Percentiles rank a stretch among this genome's conserved stretches.
Conservation (phyloP, 2,329 filamentous ascomycete species). For the Colletotrichum aenigma region DNA sequence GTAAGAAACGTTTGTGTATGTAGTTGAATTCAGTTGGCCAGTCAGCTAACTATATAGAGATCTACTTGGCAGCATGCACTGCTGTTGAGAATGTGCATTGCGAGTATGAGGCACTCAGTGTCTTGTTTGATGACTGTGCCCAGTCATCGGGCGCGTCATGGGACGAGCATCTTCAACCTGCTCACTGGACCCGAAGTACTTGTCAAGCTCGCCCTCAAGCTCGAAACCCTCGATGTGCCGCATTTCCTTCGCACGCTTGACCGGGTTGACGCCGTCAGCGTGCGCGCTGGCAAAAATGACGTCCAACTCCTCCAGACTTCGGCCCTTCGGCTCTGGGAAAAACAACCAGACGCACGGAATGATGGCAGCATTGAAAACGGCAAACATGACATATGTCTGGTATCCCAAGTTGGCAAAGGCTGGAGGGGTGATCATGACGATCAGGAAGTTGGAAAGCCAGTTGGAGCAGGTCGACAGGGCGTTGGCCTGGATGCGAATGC, state of each 20-base stretch:
- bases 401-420: conserved; percentile 59
- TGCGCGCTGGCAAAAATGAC: conserved; percentile 33
- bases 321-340: conserved; percentile 58
- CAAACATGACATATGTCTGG: conserved; percentile 61
- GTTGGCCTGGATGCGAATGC: conserved; percentile 66
- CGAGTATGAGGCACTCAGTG: background rate
- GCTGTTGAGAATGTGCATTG: background rate
- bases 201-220: conserved; percentile 30
- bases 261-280: conserved; percentile 27
- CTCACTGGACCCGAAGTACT: conserved; percentile 28
- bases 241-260: conserved; percentile 30
- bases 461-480: conserved; percentile 66
- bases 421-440: conserved; percentile 70
- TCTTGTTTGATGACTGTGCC: background rate
- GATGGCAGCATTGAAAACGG: conserved; percentile 56
- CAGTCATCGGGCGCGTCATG: conserved; percentile 9
- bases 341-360: conserved; percentile 56
- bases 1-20: background rate
- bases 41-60: background rate
- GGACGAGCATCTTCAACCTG: conserved; percentile 19
- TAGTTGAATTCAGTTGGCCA: background rate
- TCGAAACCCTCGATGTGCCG: conserved; percentile 22
- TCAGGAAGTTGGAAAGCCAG: conserved; percentile 67
- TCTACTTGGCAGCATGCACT: background rate
- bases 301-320: conserved; percentile 68